Percentiles rank a stretch among this genome's conserved stretches.
Conservation (phyloP, 345 rosid genomes). For the Linum tenue region DNA sequence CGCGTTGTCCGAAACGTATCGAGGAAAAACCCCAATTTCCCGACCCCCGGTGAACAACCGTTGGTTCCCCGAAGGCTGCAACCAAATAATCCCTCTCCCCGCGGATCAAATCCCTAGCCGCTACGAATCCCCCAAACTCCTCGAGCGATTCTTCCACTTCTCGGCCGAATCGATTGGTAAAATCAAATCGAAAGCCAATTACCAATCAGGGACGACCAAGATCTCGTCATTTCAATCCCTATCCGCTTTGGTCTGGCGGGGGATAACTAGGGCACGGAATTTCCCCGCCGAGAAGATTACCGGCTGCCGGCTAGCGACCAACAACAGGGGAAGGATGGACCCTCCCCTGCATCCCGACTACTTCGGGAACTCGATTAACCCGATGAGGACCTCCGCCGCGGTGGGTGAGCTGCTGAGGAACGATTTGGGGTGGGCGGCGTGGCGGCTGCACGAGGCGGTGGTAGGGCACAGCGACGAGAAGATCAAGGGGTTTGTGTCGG, state of each 20-base stretch:
- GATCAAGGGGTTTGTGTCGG: constrained; percentile 23
- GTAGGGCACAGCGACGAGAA: constrained; percentile 29
- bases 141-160: constrained; percentile 56
- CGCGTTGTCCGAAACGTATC: constrained; percentile 55
- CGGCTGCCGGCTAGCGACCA: constrained; percentile 40
- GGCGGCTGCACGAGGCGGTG: constrained; percentile 43
- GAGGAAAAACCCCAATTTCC: constrained; percentile 24
- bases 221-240: constrained; percentile 71
- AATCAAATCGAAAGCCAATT: constrained; percentile 49
- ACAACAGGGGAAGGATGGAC: constrained; percentile 45
- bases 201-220: constrained; percentile 28
- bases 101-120: constrained; percentile 36
- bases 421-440: constrained; percentile 60
- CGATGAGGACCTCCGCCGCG: constrained; percentile 28
- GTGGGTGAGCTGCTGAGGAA: constrained; percentile 47
- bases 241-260: constrained; percentile 56
- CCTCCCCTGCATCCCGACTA: constrained; percentile 41
- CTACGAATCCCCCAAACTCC: constrained; percentile 36
- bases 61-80: constrained; percentile 50
- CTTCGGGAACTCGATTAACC: constrained; percentile 50
- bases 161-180: constrained; percentile 38
- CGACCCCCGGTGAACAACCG: constrained; percentile 37
- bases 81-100: constrained; percentile 41
- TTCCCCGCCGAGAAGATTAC: constrained; percentile 30
- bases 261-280: constrained; percentile 37